Percentiles rank a stretch among this genome's conserved stretches.
Conservation (phyloP, 176 grass and related monocot species). For the Triticum timopheevii region DNA sequence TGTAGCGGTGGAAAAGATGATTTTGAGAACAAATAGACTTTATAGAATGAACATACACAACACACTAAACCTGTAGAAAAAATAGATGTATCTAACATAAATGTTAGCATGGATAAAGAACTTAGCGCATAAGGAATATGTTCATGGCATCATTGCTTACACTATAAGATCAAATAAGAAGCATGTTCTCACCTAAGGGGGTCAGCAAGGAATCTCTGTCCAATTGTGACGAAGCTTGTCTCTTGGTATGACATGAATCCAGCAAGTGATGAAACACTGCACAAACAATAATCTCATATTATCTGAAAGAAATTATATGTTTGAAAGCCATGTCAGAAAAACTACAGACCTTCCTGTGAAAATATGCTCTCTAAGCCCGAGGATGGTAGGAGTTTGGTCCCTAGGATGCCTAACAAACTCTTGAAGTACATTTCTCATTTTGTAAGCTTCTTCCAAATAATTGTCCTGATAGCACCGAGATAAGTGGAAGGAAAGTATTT, state of each 20-base stretch:
- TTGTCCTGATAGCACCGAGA: conserved; percentile 62
- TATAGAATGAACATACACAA: background rate
- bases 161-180: conserved; percentile 14
- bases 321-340: conserved; percentile 18
- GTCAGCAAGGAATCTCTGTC: conserved; percentile 96
- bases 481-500: conserved; percentile 21
- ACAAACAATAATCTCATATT: conserved; percentile 30
- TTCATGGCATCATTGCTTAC: background rate
- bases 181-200: conserved; percentile 70
- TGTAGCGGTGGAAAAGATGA: conserved; percentile 27
- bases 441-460: conserved; percentile 98
- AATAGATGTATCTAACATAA: background rate
- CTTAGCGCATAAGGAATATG: background rate
- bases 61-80: background rate
- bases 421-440: conserved; percentile 98
- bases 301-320: background rate
- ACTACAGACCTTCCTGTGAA: conserved; percentile 83
- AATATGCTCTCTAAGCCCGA: conserved; percentile 94
- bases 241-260: conserved; percentile 99
- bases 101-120: background rate
- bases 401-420: conserved; percentile 70
- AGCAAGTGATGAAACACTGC: conserved; percentile 96
- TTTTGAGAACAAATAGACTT: background rate
- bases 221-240: conserved; percentile 98
- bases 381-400: conserved; percentile 73